phyloP scores from a whole-genome alignment of 1,139 yeast genomes.

The Magnusiomyces starmeri region DNA sequence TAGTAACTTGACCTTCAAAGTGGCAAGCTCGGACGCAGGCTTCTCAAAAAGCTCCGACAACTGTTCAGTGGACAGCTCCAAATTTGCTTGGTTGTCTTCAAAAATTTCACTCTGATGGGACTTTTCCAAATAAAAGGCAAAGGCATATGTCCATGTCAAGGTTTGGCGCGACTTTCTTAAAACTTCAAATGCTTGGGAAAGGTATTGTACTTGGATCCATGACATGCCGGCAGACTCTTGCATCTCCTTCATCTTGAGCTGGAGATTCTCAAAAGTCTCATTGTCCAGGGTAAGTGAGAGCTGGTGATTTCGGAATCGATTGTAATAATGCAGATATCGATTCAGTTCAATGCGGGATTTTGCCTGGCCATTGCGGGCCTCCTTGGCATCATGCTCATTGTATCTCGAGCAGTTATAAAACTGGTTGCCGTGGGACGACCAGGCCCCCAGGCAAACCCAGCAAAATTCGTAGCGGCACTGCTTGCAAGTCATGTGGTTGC shows the following conservation, averaged over 20 bases:
- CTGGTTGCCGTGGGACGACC: slow-evolving; percentile 64
- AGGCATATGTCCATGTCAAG: slow-evolving; percentile 86
- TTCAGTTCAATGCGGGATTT: slow-evolving; percentile 42
- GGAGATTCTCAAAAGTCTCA: slow-evolving; percentile 54
- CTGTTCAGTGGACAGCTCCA: slow-evolving; percentile 71
- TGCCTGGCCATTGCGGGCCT: slow-evolving; percentile 32
- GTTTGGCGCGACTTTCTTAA: slow-evolving; percentile 67
- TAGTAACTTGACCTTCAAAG: slow-evolving; percentile 29
- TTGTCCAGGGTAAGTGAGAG: slow-evolving; percentile 70
- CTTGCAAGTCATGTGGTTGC: slow-evolving; percentile 89
- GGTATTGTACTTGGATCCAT: slow-evolving; percentile 86
- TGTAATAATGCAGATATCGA: slow-evolving; percentile 70
- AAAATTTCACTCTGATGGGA: slow-evolving; percentile 45
- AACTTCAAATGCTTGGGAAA: slow-evolving; percentile 61
- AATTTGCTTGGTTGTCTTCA: slow-evolving; percentile 65
- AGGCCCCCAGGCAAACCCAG: slow-evolving; percentile 81
- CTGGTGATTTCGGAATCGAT: slow-evolving; percentile 70
- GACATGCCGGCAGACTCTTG: slow-evolving; percentile 60
- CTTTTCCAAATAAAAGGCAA: slow-evolving; percentile 58
- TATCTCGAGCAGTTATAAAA: slow-evolving; percentile 64
- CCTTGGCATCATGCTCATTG: slow-evolving; percentile 38
- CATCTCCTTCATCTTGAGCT: slow-evolving; percentile 55
- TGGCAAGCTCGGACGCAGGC: slow-evolving; percentile 31
- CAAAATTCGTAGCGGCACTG: slow-evolving; percentile 78
- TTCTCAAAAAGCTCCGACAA: slow-evolving; percentile 58